Base-by-base conservation (phyloP, 176 grass and related monocot genomes). In the Canna indica region DNA sequence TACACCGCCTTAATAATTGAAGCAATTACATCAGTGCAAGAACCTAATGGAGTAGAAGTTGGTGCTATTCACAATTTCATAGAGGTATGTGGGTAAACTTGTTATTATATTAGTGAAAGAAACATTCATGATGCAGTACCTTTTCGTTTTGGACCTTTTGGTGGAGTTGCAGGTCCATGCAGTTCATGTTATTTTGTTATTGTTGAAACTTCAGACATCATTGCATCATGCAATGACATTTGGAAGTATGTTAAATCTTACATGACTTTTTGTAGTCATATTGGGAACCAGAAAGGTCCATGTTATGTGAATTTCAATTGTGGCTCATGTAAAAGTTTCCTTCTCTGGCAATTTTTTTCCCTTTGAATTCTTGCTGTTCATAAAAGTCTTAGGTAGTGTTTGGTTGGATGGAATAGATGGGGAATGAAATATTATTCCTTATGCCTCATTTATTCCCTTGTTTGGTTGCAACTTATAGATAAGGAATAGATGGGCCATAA, bases 1-100 rank as follows among this genome's bases (percentile, higher is more conserved):
- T 96, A 91, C 26, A 77, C 78, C 86, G 64, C 80, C 20, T 81
- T 93, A 76, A 85, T 99, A 76, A 50, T 99, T 3, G 90, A 99
- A 85, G 94, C 86, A 67, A 82, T 99, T 59, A 69, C 31, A 25
- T 80, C 80, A 68, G 67, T 99, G 67, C 86, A 90, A 39, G 89
- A 99, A 45, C 94, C 90, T 70, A 85, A 88, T 74, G 94, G 94
- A 74, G 81, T 82, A 77, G 86, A 88, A 24, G 54, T 90, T 76
- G 39, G 35, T 62, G 71, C 82, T 71, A 93, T 99, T 72, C 78
- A 10, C 69, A 58, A 61, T 60, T 86, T 83, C 69, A 82, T 88
- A 75, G 89, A 99, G 84, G 94, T 99, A 57, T 75, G 66, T 54
- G 34, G 7, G 16, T 65, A 36, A 2, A 36, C 36, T 24, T 1